Evolutionary conservation across 805 yeast species (phyloP).

Genomic region (Priceomyces carsonii): DNA sequence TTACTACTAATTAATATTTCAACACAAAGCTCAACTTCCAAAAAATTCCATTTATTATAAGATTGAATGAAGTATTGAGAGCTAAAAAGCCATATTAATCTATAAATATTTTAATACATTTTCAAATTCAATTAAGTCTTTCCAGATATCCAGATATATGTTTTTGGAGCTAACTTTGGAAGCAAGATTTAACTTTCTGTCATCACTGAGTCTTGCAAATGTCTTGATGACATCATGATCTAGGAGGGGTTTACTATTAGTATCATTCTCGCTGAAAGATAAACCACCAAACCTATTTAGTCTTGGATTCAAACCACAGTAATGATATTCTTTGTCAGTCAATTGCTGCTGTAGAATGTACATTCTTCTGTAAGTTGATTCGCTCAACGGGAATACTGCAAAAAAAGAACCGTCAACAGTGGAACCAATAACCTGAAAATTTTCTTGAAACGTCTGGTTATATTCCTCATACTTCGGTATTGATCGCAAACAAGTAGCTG

Average conservation of each 20-base stretch:
- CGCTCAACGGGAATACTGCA: slow-evolving; percentile 72
- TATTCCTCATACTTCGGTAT: slow-evolving; percentile 40
- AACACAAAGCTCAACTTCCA: no score
- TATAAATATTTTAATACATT: slow-evolving; percentile 33
- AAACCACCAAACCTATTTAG: slow-evolving; percentile 56
- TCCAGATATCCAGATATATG: slow-evolving; percentile 63
- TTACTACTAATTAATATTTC: no score
- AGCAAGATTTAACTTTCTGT: slow-evolving; percentile 53
- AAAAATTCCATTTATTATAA: no score
- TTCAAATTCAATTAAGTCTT: slow-evolving; percentile 61
- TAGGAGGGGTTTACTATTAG: slow-evolving; percentile 59
- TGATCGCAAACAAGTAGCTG: slow-evolving; percentile 54
- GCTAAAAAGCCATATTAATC: no score
- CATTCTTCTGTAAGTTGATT: slow-evolving; percentile 73
- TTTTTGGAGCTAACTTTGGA: slow-evolving; percentile 57
- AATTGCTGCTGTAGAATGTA: slow-evolving; percentile 87
- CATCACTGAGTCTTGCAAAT: slow-evolving; percentile 58
- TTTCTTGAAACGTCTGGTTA: slow-evolving; percentile 20
- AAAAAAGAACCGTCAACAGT: slow-evolving; percentile 79
- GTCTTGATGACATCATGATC: slow-evolving; percentile 59
- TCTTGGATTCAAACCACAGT: slow-evolving; percentile 80
- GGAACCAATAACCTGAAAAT: slow-evolving; percentile 68
- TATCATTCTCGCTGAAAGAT: slow-evolving; percentile 30
- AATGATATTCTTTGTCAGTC: slow-evolving; percentile 70
- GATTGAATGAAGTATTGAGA: no score